These are phyloP conservation scores for Gymnopus androsaceus DNA, from an alignment of 1,284 basidiomycete species.

Conservation along the genomic window DNA sequence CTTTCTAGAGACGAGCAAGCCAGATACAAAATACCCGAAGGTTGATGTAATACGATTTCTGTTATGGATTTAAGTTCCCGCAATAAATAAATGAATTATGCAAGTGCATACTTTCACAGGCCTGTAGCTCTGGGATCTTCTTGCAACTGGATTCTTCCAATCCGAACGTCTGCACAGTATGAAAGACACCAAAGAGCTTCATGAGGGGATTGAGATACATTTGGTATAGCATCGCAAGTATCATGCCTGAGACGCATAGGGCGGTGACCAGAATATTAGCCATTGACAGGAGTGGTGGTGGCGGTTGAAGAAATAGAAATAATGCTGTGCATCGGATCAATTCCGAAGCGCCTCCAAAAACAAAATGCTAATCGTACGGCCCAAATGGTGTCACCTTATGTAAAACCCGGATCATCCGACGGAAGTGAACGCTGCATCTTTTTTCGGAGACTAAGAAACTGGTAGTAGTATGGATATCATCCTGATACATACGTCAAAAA, in stretches of 20 bases:
- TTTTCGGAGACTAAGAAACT: too few species aligned
- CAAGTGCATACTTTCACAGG: constrained; percentile 60
- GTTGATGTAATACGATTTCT: constrained; percentile 60
- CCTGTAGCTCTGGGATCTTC: constrained; percentile 52
- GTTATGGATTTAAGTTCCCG: constrained; percentile 7
- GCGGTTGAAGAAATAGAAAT: too few species aligned
- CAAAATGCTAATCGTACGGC: too few species aligned
- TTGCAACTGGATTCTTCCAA: constrained; percentile 52
- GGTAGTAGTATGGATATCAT: too few species aligned
- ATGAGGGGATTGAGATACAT: constrained; percentile 45
- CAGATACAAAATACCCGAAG: constrained; percentile 64
- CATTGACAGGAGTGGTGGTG: too few species aligned
- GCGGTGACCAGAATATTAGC: constrained; percentile 5
- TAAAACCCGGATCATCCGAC: too few species aligned
- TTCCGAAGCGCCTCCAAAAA: too few species aligned
- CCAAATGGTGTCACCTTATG: too few species aligned
- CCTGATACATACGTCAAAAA: too few species aligned
- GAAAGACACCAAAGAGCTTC: constrained; percentile 41
- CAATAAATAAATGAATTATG: constrained; percentile 3
- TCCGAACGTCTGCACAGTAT: constrained; percentile 35
- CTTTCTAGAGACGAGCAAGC: constrained; percentile 63
- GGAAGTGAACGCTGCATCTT: too few species aligned
- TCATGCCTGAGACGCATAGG: constrained; percentile 31
- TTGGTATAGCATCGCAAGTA: constrained; percentile 40
- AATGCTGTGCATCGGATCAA: too few species aligned